Evolutionary conservation across 140 eudicot genomes (phyloP).

Genomic region (Bidens hawaiensis): DNA sequence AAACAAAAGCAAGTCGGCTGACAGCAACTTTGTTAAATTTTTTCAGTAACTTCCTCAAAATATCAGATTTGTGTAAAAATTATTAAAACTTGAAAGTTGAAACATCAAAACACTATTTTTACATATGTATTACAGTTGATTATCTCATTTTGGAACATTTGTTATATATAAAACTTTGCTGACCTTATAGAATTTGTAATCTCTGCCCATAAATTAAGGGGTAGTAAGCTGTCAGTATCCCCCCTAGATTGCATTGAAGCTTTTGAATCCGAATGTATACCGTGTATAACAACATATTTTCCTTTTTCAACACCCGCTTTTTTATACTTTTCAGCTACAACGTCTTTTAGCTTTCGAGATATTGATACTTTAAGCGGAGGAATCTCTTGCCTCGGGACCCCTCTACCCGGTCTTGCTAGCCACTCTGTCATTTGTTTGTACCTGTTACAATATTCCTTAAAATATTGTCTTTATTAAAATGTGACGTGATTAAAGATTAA

Average conservation of each 20-base stretch:
- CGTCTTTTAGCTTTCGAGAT: slow-evolving; percentile 79
- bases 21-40: no score
- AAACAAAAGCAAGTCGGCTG: not conserved
- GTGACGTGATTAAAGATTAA: not conserved
- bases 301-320: slow-evolving; percentile 75
- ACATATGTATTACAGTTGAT: not conserved
- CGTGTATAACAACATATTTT: slow-evolving; percentile 80
- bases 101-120: not conserved
- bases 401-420: slow-evolving; percentile 72
- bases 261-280: slow-evolving; percentile 83
- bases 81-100: not conserved
- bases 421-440: slow-evolving; percentile 83
- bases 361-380: slow-evolving; percentile 80
- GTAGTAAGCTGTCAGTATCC: slow-evolving; percentile 86
- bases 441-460: slow-evolving; percentile 37
- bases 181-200: slow-evolving; percentile 70
- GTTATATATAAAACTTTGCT: not conserved
- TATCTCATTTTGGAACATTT: not conserved
- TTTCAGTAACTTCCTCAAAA: not conserved
- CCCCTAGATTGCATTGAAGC: slow-evolving; percentile 95
- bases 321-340: slow-evolving; percentile 66
- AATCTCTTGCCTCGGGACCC: slow-evolving; percentile 64
- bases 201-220: slow-evolving; percentile 65
- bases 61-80: not conserved
- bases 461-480: not conserved